Evolutionary conservation across 1,139 yeast genomes (phyloP).

Genomic region (Geotrichum histeridarum): DNA sequence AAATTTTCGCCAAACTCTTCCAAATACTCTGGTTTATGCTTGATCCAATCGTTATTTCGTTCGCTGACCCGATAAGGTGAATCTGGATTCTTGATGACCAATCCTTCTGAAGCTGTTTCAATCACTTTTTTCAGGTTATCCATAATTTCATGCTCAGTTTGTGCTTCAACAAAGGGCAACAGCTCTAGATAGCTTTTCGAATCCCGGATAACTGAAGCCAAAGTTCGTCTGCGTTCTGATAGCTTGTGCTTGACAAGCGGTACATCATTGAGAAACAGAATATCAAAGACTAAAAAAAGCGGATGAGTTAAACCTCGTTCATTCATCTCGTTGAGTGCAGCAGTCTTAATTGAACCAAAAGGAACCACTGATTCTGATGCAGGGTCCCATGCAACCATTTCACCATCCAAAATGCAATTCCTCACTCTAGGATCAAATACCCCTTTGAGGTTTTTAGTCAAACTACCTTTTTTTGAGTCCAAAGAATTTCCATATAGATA

Average conservation of each 20-base stretch:
- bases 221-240: slow-evolving; percentile 49
- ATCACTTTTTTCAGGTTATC: slow-evolving; percentile 55
- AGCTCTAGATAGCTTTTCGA: slow-evolving; percentile 49
- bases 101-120: slow-evolving; percentile 65
- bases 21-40: slow-evolving; percentile 85
- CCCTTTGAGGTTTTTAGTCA: slow-evolving; percentile 51
- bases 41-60: slow-evolving; percentile 66
- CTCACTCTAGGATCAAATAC: slow-evolving; percentile 46
- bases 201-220: slow-evolving; percentile 44
- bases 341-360: slow-evolving; percentile 70
- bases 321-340: slow-evolving; percentile 47
- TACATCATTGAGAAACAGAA: slow-evolving; percentile 60
- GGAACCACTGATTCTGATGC: slow-evolving; percentile 58
- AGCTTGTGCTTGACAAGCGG: slow-evolving; percentile 55
- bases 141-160: slow-evolving; percentile 45
- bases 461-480: slow-evolving; percentile 48
- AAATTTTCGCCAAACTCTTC: slow-evolving; percentile 82
- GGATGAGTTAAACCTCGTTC: slow-evolving; percentile 43
- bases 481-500: slow-evolving; percentile 63
- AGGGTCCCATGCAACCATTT: slow-evolving; percentile 84
- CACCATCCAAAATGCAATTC: slow-evolving; percentile 71
- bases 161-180: slow-evolving; percentile 45
- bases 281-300: slow-evolving; percentile 64
- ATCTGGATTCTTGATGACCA: slow-evolving; percentile 63
- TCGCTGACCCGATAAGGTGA: slow-evolving; percentile 58